phyloP scores from a whole-genome alignment of 129 eudicot species.

The Gnaphalium uliginosum region DNA sequence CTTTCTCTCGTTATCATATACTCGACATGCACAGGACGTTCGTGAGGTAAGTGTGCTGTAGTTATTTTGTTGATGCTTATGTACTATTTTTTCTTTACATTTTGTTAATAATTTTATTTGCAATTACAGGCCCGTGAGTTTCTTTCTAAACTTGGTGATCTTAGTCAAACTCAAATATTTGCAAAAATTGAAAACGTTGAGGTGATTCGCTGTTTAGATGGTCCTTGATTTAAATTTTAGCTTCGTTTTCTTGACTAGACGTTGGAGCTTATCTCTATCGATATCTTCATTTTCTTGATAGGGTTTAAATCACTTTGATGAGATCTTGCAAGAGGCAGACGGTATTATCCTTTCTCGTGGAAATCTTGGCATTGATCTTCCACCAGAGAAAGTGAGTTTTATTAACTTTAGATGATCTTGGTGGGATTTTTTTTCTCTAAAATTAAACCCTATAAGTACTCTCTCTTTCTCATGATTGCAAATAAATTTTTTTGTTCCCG shows the following conservation, averaged over 20 bases:
- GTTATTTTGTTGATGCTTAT: background rate
- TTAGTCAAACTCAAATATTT: conserved; percentile 88
- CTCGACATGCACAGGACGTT: conserved; percentile 84
- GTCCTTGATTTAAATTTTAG: background rate
- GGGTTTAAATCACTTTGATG: conserved; percentile 97
- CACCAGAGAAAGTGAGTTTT: conserved; percentile 87
- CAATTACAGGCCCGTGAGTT: conserved; percentile 77
- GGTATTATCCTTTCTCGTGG: conserved; percentile 98
- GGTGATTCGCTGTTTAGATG: conserved; percentile 42
- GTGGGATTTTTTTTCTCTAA: background rate
- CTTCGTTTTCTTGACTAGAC: background rate
- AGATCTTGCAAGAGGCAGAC: conserved; percentile 93
- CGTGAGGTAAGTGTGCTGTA: conserved; percentile 59
- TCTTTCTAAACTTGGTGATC: conserved; percentile 75
- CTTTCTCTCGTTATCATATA: conserved; percentile 84
- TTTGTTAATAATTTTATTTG: conserved; percentile 19
- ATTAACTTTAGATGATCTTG: background rate
- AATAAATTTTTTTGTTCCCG: no score
- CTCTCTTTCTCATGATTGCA: no score
- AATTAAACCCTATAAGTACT: background rate
- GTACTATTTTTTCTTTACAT: conserved; percentile 1
- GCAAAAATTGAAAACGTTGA: conserved; percentile 92
- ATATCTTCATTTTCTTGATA: conserved; percentile 26
- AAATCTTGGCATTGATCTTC: conserved; percentile 95
- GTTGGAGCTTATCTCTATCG: background rate